A percentile compares a stretch with the other conserved stretches of the same genome.
These are phyloP conservation scores for Madurella mycetomatis DNA, from an alignment of 2,329 filamentous ascomycete species.

Conservation along the genomic window DNA sequence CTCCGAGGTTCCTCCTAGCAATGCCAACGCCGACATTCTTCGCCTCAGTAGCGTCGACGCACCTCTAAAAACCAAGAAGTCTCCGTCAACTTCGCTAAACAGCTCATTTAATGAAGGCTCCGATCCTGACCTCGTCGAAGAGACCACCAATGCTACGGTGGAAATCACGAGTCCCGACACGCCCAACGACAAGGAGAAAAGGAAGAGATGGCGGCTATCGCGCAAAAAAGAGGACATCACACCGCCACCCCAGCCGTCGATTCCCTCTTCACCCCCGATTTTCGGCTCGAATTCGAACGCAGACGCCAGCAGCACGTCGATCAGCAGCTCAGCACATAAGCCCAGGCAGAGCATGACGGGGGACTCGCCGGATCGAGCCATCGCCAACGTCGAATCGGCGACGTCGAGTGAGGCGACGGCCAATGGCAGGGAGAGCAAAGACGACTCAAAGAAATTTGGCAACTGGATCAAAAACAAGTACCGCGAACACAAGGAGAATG, in stretches of 20 bases:
- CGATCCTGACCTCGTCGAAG: conserved; percentile 70
- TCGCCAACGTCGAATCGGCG: conserved; percentile 34
- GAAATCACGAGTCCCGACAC: conserved; percentile 11
- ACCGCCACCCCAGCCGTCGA: conserved; percentile 35
- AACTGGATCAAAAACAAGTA: conserved; percentile 59
- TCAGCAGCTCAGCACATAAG: conserved; percentile 56
- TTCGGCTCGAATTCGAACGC: conserved; percentile 61
- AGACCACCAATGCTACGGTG: conserved; percentile 31
- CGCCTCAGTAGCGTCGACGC: conserved; percentile 43
- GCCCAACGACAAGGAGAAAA: conserved; percentile 56
- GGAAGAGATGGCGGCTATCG: conserved; percentile 68
- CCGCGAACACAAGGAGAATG: conserved; percentile 54
- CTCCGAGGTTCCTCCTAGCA: conserved; percentile 41
- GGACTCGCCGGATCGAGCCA: conserved; percentile 45
- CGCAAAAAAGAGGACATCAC: conserved; percentile 57
- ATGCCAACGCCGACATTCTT: conserved; percentile 27
- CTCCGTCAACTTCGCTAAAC: conserved; percentile 71
- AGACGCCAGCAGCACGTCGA: conserved; percentile 62
- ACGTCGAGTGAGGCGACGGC: conserved; percentile 34
- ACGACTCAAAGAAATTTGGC: conserved; percentile 49
- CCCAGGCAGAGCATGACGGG: conserved; percentile 47
- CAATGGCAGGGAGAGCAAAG: conserved; percentile 37
- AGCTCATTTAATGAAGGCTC: conserved; percentile 78
- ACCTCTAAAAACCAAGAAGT: conserved; percentile 61
- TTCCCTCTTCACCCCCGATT: conserved; percentile 42